Percentiles rank a stretch among this genome's conserved stretches.
These are phyloP conservation scores for Malus hybrid DNA, from an alignment of 331 rosid species.

Conservation along the genomic window DNA sequence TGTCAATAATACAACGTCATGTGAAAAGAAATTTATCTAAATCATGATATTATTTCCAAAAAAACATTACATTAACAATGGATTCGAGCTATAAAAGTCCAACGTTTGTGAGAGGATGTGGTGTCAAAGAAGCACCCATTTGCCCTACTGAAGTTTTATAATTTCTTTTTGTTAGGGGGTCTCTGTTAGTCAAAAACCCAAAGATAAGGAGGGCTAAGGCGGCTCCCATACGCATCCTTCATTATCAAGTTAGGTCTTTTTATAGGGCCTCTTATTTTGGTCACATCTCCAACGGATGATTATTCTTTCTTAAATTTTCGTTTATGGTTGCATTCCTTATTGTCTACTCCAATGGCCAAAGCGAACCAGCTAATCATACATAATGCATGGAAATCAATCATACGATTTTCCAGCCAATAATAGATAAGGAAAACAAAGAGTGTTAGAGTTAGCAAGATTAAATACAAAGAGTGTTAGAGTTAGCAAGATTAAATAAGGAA, in stretches of 20 bases:
- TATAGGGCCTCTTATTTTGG: conserved; percentile 4
- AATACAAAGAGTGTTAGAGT: background rate
- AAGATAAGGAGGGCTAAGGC: background rate
- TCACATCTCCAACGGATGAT: conserved; percentile 4
- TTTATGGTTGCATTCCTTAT: background rate
- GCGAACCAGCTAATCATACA: background rate
- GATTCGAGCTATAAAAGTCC: too few relatives aligned
- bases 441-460: background rate
- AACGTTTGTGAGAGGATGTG: background rate
- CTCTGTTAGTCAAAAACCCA: background rate
- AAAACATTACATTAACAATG: background rate
- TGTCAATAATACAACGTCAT: too few relatives aligned
- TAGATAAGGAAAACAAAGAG: background rate
- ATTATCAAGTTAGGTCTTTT: conserved; percentile 19
- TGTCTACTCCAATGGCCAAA: background rate
- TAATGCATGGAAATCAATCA: background rate
- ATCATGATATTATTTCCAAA: background rate
- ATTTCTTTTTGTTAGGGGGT: background rate
- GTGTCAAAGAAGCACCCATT: background rate
- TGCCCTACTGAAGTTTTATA: background rate
- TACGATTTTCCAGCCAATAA: background rate
- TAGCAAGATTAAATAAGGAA: background rate
- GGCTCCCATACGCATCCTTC: conserved; percentile 21
- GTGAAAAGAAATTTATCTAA: background rate
- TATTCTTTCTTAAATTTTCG: background rate